Evolutionary conservation across 2,329 filamentous ascomycete species (phyloP), one percentile per base, ranked within the genome.

Genomic region (Orbilia javanica): DNA sequence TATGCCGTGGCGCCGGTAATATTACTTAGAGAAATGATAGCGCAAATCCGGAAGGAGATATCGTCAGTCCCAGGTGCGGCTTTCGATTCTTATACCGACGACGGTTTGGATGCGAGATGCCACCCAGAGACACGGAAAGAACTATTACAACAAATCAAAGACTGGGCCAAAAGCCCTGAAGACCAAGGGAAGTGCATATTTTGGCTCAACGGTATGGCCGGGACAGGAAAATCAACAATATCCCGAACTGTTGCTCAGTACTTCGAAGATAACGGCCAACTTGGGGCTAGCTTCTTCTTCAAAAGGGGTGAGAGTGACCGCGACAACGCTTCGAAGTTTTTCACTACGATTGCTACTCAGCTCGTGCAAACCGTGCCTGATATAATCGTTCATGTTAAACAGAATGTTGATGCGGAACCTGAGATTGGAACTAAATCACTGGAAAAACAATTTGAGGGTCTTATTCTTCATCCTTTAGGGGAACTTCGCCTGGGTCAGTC

Each of bases 341-440:
- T 52, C 11, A 52, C 48, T 7, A 52, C 48, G 2, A 15, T 52
- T n/a, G 48, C 48, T 2, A 6, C n/a, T 52, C 48, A 52, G 11
- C 13, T 52, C n/a, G n/a, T 11, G 48, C 48, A 15, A 27, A 52
- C n/a, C n/a, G n/a, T n/a, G n/a, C n/a, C n/a, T n/a, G n/a, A n/a
- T n/a, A n/a, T n/a, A n/a, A n/a, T n/a, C n/a, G n/a, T n/a, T n/a
- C n/a, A 4, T 3, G 18, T 52, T 18, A 1, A n/a, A 29, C 60
- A 27, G 81, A 85, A n/a, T 85, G n/a, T n/a, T n/a, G n/a, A n/a
- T n/a, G n/a, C n/a, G n/a, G n/a, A n/a, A n/a, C n/a, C n/a, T n/a
- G n/a, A n/a, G 87, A 71, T 86, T 85, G 74, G 81, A 85, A 1
- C 83, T n/a, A n/a, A n/a, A 83, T 65, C 84, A 7, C 39, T 3